phyloP scores from a whole-genome alignment of 1,284 basidiomycete species.

The Limonomyces culmigenus region DNA sequence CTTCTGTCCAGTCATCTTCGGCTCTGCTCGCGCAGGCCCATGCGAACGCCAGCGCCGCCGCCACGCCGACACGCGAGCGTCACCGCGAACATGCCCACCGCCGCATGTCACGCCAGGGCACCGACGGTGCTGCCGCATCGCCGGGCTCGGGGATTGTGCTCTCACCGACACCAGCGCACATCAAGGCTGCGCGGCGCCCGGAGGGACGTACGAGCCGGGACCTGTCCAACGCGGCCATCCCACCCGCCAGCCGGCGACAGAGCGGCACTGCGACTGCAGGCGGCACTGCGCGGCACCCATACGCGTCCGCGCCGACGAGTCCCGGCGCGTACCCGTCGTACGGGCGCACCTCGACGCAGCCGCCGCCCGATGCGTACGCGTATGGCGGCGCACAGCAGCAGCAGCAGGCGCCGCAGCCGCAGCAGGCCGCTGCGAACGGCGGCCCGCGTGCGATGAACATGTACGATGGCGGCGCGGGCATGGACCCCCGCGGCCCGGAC shows the following conservation, averaged over 20 bases:
- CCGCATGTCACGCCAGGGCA: constrained; percentile 37
- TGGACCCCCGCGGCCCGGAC: constrained; percentile 24
- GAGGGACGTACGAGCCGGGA: constrained; percentile 39
- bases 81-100: constrained; percentile 30
- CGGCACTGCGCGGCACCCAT: constrained; percentile 40
- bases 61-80: constrained; percentile 35
- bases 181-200: constrained; percentile 34
- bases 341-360: constrained; percentile 39
- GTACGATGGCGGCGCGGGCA: constrained; percentile 39
- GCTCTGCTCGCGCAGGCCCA: constrained; percentile 22
- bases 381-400: constrained; percentile 34
- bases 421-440: constrained; percentile 7
- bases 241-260: constrained; percentile 46
- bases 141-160: constrained; percentile 41
- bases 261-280: constrained; percentile 10
- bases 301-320: constrained; percentile 41
- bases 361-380: constrained; percentile 35
- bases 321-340: constrained; percentile 35
- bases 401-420: constrained; percentile 11
- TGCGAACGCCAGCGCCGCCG: constrained; percentile 23
- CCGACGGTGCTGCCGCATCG: constrained; percentile 24
- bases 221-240: constrained; percentile 38
- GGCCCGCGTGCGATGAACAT: constrained; percentile 33
- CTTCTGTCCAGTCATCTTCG: constrained; percentile 6
- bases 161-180: constrained; percentile 42